Evolutionary conservation across 2,329 filamentous ascomycete genomes (phyloP).

Genomic region (Teratosphaeria gauchensis): DNA sequence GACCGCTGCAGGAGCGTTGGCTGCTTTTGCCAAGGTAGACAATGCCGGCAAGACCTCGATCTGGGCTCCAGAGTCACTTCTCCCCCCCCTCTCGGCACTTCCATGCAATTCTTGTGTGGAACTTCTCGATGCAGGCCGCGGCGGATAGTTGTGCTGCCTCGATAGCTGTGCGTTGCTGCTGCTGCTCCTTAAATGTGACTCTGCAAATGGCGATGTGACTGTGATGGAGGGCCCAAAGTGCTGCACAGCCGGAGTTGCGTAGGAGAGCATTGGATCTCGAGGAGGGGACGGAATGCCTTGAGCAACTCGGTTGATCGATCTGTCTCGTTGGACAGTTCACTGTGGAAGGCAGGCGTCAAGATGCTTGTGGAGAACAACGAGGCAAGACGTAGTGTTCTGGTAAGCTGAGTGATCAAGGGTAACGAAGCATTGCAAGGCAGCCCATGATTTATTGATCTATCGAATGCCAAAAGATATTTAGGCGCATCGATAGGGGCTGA

Average conservation of each 20-base stretch:
- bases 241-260: constrained; percentile 16
- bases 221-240: constrained; percentile 9
- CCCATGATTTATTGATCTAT: neutral
- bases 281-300: neutral
- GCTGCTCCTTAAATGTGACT: constrained; percentile 5
- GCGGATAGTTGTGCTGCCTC: neutral
- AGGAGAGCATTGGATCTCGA: constrained; percentile 36
- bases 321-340: neutral
- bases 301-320: neutral
- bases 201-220: constrained; percentile 11
- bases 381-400: neutral
- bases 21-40: constrained; percentile 17
- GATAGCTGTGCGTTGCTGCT: neutral
- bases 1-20: constrained; percentile 12
- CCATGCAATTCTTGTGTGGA: neutral
- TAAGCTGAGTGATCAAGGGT: neutral
- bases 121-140: neutral
- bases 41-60: constrained; percentile 27
- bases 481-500: neutral
- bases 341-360: too few relatives aligned
- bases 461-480: neutral
- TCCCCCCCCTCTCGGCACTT: neutral
- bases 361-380: neutral
- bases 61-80: constrained; percentile 1
- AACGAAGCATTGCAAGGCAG: neutral